phyloP scores from a whole-genome alignment of 495 filamentous ascomycete species.

The Penicillium riverlandense region DNA sequence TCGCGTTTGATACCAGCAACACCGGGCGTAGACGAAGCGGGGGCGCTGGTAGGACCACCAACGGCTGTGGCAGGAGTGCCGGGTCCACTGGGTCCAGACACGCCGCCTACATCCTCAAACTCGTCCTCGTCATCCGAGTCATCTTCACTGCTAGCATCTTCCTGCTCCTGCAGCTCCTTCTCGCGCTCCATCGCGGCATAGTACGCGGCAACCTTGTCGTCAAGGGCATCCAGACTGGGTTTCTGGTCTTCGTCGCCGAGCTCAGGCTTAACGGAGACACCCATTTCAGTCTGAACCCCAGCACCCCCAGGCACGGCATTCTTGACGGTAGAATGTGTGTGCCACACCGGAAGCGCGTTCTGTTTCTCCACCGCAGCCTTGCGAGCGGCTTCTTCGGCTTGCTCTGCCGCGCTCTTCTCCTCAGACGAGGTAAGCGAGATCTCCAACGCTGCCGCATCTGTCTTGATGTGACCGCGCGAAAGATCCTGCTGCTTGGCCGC shows the following conservation, averaged over 20 bases:
- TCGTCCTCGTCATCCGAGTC: slow-evolving; percentile 45
- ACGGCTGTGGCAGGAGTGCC: slow-evolving; percentile 25
- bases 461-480: slow-evolving; percentile 63
- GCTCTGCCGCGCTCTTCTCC: slow-evolving; percentile 68
- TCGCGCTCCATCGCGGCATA: slow-evolving; percentile 45
- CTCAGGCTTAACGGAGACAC: slow-evolving; percentile 33
- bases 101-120: slow-evolving; percentile 41
- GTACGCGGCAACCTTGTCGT: slow-evolving; percentile 46
- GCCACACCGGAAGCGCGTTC: slow-evolving; percentile 86
- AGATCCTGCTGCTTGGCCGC: slow-evolving; percentile 49
- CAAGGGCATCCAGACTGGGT: slow-evolving; percentile 34
- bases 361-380: slow-evolving; percentile 71
- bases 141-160: slow-evolving; percentile 40
- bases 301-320: slow-evolving; percentile 13
- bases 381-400: slow-evolving; percentile 60
- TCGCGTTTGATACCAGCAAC: slow-evolving; percentile 31
- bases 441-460: slow-evolving; percentile 62
- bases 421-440: slow-evolving; percentile 69
- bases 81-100: slow-evolving; percentile 31
- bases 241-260: slow-evolving; percentile 50
- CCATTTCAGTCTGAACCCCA: slow-evolving; percentile 28
- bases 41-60: slow-evolving; percentile 24
- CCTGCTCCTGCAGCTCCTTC: slow-evolving; percentile 38
- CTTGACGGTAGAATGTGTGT: slow-evolving; percentile 75
- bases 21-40: slow-evolving; percentile 9